Conservation (phyloP, 2,329 filamentous ascomycete species). For the Verticillium nubilum region DNA sequence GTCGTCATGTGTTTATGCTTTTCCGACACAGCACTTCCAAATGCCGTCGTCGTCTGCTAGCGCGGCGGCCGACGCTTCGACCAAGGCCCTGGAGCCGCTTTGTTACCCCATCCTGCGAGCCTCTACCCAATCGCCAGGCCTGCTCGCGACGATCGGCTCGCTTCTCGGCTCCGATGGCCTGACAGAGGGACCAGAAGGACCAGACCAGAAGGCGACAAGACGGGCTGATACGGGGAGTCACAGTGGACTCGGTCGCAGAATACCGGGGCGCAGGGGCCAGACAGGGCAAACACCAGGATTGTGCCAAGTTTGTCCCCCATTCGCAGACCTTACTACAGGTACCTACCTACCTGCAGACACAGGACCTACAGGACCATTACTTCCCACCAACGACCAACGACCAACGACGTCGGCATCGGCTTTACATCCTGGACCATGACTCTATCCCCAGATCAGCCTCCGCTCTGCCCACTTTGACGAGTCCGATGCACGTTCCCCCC, state of each 20-base stretch:
- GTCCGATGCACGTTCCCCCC: background rate
- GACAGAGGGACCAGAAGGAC: too few relatives aligned
- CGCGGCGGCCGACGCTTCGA: background rate
- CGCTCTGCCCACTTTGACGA: background rate
- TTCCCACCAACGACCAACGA: background rate
- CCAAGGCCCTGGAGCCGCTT: background rate
- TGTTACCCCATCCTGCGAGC: too few relatives aligned
- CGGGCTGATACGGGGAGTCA: background rate
- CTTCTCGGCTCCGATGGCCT: background rate
- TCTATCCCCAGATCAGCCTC: background rate
- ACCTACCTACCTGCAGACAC: background rate
- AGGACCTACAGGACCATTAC: too few relatives aligned
- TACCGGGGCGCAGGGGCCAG: background rate
- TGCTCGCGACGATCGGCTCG: slow-evolving; percentile 1
- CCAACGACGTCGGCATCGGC: slow-evolving; percentile 2
- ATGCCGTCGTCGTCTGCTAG: background rate
- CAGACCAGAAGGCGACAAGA: background rate
- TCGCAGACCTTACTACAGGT: too few relatives aligned
- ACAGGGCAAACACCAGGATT: background rate
- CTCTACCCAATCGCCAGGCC: background rate
- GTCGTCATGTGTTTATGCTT: background rate
- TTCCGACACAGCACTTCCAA: background rate
- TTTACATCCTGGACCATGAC: background rate
- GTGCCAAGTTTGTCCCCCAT: background rate
- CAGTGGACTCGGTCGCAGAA: background rate